A percentile compares a stretch with the other conserved stretches of the same genome.
These are phyloP conservation scores for Aspergillus felis DNA, from an alignment of 2,329 filamentous ascomycete genomes.

Conservation along the genomic window DNA sequence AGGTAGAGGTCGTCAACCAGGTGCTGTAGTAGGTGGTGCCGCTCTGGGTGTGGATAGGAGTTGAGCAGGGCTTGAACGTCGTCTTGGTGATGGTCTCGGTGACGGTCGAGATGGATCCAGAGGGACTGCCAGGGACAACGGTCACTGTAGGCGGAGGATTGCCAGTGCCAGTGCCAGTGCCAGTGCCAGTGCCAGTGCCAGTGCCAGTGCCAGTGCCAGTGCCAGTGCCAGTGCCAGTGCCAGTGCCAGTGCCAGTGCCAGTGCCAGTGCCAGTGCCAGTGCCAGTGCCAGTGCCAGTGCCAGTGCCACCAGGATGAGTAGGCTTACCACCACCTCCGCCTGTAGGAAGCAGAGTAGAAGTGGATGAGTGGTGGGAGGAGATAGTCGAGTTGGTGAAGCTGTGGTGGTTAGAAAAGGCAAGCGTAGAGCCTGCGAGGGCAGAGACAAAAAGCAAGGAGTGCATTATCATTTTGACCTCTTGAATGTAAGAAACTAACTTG, in stretches of 20 bases:
- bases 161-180: neutral
- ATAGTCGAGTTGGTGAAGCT: constrained; percentile 5
- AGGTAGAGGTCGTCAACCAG: constrained; percentile 26
- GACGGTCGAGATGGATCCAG: constrained; percentile 11
- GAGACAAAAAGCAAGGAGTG: constrained; percentile 9
- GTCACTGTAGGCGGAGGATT: no score
- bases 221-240: no score
- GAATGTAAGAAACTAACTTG: no score
- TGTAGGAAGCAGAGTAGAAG: constrained; percentile 8
- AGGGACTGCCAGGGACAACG: neutral
- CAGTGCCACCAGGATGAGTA: neutral
- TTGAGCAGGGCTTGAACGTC: constrained; percentile 33
- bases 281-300: no score
- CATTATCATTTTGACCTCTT: neutral
- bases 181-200: no score
- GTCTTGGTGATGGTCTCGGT: constrained; percentile 29
- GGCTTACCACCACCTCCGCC: constrained; percentile 4
- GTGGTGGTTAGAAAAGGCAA: constrained; percentile 16
- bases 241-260: no score
- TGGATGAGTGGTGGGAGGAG: constrained; percentile 1
- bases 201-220: no score
- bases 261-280: no score
- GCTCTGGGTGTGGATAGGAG: constrained; percentile 21
- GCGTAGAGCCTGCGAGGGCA: constrained; percentile 17
- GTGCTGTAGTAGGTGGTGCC: constrained; percentile 32